These are phyloP conservation scores for Diplocarpon mali DNA, from an alignment of 2,329 filamentous ascomycete species.

Conservation along the genomic window DNA sequence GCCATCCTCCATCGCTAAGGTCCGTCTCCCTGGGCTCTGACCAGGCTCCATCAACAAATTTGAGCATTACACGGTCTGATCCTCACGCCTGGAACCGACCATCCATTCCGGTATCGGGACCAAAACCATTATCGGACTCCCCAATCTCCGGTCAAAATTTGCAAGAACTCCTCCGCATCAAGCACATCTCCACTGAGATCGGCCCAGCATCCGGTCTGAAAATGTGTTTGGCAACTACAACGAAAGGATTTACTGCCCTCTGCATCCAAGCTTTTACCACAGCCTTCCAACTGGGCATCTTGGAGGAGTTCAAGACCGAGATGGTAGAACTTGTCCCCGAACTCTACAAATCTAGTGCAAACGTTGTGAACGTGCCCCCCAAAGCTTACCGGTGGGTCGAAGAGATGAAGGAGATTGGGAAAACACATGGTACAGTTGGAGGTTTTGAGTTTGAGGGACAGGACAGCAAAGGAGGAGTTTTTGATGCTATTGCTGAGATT, in stretches of 20 bases:
- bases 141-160: slow-evolving; percentile 33
- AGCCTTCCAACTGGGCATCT: slow-evolving; percentile 50
- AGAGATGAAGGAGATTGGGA: slow-evolving; percentile 67
- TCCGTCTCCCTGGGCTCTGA: neutral
- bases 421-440: slow-evolving; percentile 52
- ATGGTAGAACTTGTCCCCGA: slow-evolving; percentile 39
- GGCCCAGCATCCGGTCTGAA: slow-evolving; percentile 50
- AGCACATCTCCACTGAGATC: slow-evolving; percentile 37
- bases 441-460: slow-evolving; percentile 37
- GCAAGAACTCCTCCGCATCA: slow-evolving; percentile 34
- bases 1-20: slow-evolving; percentile 24
- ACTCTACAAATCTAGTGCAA: slow-evolving; percentile 35
- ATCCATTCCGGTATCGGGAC: slow-evolving; percentile 39
- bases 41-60: neutral
- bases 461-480: slow-evolving; percentile 34
- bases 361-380: slow-evolving; percentile 50
- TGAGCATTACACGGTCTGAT: neutral
- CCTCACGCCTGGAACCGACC: slow-evolving; percentile 13
- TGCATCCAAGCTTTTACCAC: slow-evolving; percentile 62
- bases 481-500: slow-evolving; percentile 43
- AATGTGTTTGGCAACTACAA: slow-evolving; percentile 52
- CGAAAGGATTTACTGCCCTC: slow-evolving; percentile 57
- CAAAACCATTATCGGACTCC: slow-evolving; percentile 31
- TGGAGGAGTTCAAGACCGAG: slow-evolving; percentile 46
- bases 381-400: slow-evolving; percentile 66